Evolutionary conservation across 345 rosid species (phyloP), one percentile per base, ranked within the genome.

Genomic region (Pistacia vera): DNA sequence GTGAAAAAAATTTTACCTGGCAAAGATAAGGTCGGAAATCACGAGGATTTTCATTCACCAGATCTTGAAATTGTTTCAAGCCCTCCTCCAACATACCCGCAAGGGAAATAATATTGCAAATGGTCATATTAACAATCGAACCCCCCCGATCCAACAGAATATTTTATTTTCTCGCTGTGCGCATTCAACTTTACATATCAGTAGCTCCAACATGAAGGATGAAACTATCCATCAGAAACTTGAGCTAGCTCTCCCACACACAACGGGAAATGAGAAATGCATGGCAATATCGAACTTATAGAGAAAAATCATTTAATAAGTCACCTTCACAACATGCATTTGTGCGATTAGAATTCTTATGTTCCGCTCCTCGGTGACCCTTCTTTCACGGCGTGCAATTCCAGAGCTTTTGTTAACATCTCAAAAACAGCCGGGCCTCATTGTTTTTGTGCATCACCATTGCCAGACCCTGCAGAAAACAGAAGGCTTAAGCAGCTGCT

Each of bases 1-100:
- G 62, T 33, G 10, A 11, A 58, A 49, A 38, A 18, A 81, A 75
- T 38, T 59, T 73, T 83, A 90, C 99, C 92, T 90, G 97, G 83
- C 97, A 95, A 80, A 95, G 99, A 82, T 93, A 95, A 46, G 98
- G 97, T 78, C 99, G 89, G 33, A 95, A 93, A 86, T 95, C 99
- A 80, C 90, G 87, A 80, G 97, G 98, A 81, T 95, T 84, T 41
- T 93, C 96, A 44, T 85, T 75, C 28, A 92, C 83, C 78, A 95
- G 85, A 68, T 84, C 88, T 79, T 90, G 91, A 81, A 92, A 93
- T 78, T 90, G 77, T 84, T 88, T 89, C 79, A 93, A 76, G 55
- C 86, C 93, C 71, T 88, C 97, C 71, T 90, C 90, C 85, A 93
- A 78, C 36, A 90, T 79, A 64, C 98, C 99, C 98, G 87, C 70